Evolutionary conservation across 768 basidiomycete genomes (phyloP), one percentile per base, ranked within the genome.

Genomic region (Lactarius deliciosus): DNA sequence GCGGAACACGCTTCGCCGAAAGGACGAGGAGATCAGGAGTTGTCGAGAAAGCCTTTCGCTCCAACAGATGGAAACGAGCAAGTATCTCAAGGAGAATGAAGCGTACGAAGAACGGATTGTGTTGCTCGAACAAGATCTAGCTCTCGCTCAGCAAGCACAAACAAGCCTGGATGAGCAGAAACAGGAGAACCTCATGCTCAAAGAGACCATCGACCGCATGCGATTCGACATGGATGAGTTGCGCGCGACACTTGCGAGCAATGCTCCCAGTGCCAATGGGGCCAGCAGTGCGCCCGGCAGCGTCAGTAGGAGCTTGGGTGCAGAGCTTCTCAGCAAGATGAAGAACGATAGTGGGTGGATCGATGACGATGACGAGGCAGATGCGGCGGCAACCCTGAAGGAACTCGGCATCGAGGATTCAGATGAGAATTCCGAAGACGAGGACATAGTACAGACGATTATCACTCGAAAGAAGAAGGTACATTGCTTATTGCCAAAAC

Each of bases 141-240:
- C 75, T 4, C 73, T 84, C 30, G 91, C 93, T 5, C 86, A 89
- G 60, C 83, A 86, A 71, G 87, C 90, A 1, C 88, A 92, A 61
- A 83, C 80, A 0, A 84, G 86, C 66, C 82, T 97, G 43, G 93
- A 96, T 66, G 89, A 91, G 71, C 96, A 98, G 80, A 97, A 97
- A 79, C 92, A 94, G 72, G 93, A 96, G 81, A 98, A 97, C 73
- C 74, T 96, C 70, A 77, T 93, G 73, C 81, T 98, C 67, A 96
- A 96, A 74, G 96, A 98, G 81, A 97, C 95, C 2, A 98, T 98
- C 71, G 95, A 97, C 74, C 84, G 94, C 57, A 89, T 97, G 85
- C 83, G 92, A 38, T 96, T 90, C 70, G 96, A 98, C 72, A 86
- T 98, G 82, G 95, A 98, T 71, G 94, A 96, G 77, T 85, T 96